phyloP scores from a whole-genome alignment of 352 stramenopile genomes.

The Globisporangium echinulatum region DNA sequence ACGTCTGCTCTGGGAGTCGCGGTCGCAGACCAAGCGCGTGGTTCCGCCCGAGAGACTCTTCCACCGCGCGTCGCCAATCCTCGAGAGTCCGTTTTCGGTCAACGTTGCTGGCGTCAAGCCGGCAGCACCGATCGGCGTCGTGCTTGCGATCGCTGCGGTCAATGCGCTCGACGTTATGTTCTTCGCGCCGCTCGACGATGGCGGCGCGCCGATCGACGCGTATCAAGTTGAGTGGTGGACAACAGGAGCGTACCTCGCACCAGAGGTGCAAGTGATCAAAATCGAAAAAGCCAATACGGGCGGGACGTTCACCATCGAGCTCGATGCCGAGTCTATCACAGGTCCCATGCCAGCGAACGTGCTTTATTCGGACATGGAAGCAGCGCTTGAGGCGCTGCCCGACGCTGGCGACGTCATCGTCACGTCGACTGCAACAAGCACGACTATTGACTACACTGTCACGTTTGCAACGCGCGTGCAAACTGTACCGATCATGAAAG shows the following conservation, averaged over 20 bases:
- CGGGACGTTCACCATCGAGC: constrained; percentile 76
- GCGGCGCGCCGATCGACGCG: constrained; percentile 70
- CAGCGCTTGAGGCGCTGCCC: constrained; percentile 69
- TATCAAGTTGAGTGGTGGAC: constrained; percentile 90
- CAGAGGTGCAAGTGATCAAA: constrained; percentile 82
- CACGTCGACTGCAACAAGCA: constrained; percentile 13
- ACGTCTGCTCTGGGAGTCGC: constrained; percentile 84
- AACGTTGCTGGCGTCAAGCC: constrained; percentile 49
- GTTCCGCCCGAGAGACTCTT: constrained; percentile 87
- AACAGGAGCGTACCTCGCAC: constrained; percentile 33
- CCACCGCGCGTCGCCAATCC: constrained; percentile 53
- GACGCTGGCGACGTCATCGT: constrained; percentile 81
- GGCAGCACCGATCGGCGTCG: constrained; percentile 28
- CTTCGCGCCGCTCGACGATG: constrained; percentile 70
- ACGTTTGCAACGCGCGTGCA: constrained; percentile 47
- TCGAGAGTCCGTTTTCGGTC: constrained; percentile 59
- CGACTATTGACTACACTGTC: constrained; percentile 40
- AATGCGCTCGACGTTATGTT: constrained; percentile 84
- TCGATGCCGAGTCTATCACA: constrained; percentile 39
- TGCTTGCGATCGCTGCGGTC: constrained; percentile 37
- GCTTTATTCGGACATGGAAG: constrained; percentile 72
- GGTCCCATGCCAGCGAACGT: constrained; percentile 45
- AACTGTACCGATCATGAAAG: constrained; percentile 22
- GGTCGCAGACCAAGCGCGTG: constrained; percentile 81
- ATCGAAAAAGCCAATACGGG: constrained; percentile 65